Percentiles rank a stretch among this genome's conserved stretches.
Conservation (phyloP, 441 rosid genomes). For the Croton laevigatus region DNA sequence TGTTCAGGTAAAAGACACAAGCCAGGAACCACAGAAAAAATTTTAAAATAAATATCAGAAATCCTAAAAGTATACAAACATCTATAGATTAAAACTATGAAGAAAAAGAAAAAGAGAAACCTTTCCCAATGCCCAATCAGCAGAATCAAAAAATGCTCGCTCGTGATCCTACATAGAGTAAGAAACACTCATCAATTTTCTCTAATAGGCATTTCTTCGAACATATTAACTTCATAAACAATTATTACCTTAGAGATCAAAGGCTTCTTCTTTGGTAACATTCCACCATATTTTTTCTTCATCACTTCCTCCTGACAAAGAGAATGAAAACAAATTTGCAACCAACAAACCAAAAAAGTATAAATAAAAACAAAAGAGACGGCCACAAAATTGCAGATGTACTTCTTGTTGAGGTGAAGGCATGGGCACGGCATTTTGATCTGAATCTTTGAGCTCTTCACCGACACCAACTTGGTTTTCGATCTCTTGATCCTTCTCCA, state of each 20-base stretch:
- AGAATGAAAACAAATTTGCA: not conserved
- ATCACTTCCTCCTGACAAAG: slow-evolving; percentile 55
- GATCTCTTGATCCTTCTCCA: slow-evolving; percentile 38
- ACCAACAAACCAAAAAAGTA: not conserved
- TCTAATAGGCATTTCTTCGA: not conserved
- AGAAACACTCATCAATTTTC: not conserved
- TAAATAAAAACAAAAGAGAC: no score
- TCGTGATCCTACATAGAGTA: slow-evolving; percentile 71
- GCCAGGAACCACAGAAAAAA: not conserved
- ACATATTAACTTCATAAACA: not conserved
- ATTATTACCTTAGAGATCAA: slow-evolving; percentile 78
- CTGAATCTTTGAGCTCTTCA: slow-evolving; percentile 28
- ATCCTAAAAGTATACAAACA: not conserved
- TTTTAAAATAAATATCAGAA: not conserved
- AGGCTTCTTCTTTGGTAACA: slow-evolving; percentile 85
- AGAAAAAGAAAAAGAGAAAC: slow-evolving; percentile 28
- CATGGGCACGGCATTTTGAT: slow-evolving; percentile 34
- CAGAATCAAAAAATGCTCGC: slow-evolving; percentile 95
- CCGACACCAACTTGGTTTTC: slow-evolving; percentile 21
- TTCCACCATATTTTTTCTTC: slow-evolving; percentile 86
- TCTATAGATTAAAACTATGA: not conserved
- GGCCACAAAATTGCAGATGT: not conserved
- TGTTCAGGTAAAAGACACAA: slow-evolving; percentile 10
- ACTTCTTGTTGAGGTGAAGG: slow-evolving; percentile 49
- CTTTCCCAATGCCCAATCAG: slow-evolving; percentile 99